These are phyloP conservation scores for Pichia pseudocactophila DNA, from an alignment of 805 yeast genomes.

Conservation along the genomic window DNA sequence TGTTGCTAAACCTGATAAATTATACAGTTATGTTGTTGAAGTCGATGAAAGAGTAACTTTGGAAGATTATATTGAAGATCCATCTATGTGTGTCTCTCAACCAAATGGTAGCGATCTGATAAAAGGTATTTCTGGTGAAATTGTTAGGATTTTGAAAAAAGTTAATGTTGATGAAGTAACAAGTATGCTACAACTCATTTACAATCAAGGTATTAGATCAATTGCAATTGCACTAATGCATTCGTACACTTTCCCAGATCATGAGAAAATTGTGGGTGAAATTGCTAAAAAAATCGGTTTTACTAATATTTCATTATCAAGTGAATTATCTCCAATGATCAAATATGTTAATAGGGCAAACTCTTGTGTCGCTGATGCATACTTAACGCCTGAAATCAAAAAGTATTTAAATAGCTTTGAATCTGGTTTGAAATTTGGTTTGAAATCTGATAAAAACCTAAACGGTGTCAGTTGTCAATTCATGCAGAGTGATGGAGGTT, in stretches of 20 bases:
- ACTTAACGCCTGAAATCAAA: constrained; percentile 69
- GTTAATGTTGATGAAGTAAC: constrained; percentile 41
- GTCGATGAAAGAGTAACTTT: constrained; percentile 85
- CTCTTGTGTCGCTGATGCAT: constrained; percentile 75
- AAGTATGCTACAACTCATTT: constrained; percentile 34
- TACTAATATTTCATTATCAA: constrained; percentile 56
- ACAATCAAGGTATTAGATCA: constrained; percentile 52
- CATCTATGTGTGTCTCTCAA: constrained; percentile 26
- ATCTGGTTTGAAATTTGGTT: constrained; percentile 48
- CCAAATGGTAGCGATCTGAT: constrained; percentile 31
- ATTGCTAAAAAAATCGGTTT: constrained; percentile 64
- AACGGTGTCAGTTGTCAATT: constrained; percentile 57
- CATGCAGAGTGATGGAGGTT: constrained; percentile 96
- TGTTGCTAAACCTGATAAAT: constrained; percentile 58
- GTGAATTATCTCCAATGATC: constrained; percentile 69
- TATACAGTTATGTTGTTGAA: constrained; percentile 72
- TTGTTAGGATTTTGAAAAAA: constrained; percentile 43
- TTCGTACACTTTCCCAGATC: constrained; percentile 63
- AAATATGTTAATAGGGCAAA: constrained; percentile 68
- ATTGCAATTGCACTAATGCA: constrained; percentile 67
- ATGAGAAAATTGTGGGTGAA: constrained; percentile 50
- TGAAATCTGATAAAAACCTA: constrained; percentile 28
- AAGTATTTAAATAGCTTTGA: constrained; percentile 55
- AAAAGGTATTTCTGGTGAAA: constrained; percentile 61
- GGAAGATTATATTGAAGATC: constrained; percentile 74